Evolutionary conservation across 1,139 yeast species (phyloP).

Genomic region (Diutina scorzettiae): DNA sequence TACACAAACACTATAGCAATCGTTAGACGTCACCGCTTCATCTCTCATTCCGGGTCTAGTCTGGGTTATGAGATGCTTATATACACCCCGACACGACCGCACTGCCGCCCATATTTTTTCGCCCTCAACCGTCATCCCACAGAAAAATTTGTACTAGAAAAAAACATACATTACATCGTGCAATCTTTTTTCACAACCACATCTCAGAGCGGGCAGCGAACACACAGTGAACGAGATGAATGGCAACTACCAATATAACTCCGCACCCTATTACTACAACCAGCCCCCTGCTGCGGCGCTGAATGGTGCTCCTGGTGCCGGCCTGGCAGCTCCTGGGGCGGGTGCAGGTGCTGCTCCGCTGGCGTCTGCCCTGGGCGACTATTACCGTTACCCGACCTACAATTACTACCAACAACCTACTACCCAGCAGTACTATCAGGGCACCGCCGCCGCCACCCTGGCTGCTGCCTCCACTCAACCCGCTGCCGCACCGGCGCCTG

Average conservation of each 20-base stretch:
- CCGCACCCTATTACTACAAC: neutral
- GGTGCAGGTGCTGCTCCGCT: slow-evolving; percentile 10
- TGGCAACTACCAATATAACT: slow-evolving; percentile 5
- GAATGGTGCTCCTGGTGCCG: slow-evolving; percentile 3
- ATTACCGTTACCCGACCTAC: slow-evolving; percentile 8
- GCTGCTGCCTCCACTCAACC: neutral
- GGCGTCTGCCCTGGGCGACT: slow-evolving; percentile 9
- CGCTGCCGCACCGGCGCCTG: slow-evolving; percentile 7
- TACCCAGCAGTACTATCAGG: slow-evolving; percentile 10
- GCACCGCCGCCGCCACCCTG: slow-evolving; percentile 7
- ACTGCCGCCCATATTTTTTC: slow-evolving; percentile 1
- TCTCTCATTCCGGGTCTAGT: too few relatives aligned
- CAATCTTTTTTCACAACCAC: slow-evolving; percentile 5
- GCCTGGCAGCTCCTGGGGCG: neutral
- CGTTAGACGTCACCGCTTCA: too few relatives aligned
- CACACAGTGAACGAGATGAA: neutral
- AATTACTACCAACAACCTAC: slow-evolving; percentile 11
- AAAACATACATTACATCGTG: slow-evolving; percentile 5
- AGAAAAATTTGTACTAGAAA: neutral
- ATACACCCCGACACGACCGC: neutral
- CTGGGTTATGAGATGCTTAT: too few relatives aligned
- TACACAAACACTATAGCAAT: too few relatives aligned
- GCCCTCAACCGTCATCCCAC: slow-evolving; percentile 6
- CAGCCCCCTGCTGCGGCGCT: slow-evolving; percentile 1
- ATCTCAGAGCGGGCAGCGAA: neutral